Base-by-base conservation (phyloP, 2,329 filamentous ascomycete genomes). In the Capronia epimyces region DNA sequence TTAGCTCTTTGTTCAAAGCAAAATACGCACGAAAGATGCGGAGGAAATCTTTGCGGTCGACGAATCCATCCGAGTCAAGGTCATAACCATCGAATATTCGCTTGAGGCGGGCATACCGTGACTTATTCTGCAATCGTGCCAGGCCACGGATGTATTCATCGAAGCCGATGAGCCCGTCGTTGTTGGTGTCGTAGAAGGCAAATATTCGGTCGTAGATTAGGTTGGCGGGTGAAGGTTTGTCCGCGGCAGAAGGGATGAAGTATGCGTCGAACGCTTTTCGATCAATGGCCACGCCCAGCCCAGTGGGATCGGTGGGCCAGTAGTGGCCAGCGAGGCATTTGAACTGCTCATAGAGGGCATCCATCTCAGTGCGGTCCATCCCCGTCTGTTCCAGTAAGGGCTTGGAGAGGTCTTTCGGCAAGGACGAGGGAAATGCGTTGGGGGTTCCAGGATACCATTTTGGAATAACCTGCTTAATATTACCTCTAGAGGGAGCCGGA, bases 151-250 rank as follows among this genome's bases (percentile, higher is more conserved):
- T 72, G 64, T 96, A 98, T 66, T 98, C 93, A 43, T 88, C 79
- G 60, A 98, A 97, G 6, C 87, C 87, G 62, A 98, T 96, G 6
- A 95, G 74, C 18, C 86, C 87, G 65, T 98, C 89, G 36, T 82
- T 79, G 66, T 97, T 91, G 25, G 84, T 87, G 68, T 98, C 93
- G 67, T 96, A 98, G 67, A 96, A 96, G 44, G 87, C 82, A 69
- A 97, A 98, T 80, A 96, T 93, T 60, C 93, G 86, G 66, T 98
- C 91, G 64, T 95, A 93, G 52, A 98, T 87, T 12, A 95, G 79
- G 65, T 94, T 96, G 1, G 91, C 88, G 0, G 85, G 79, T 9
- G 86, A 82, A 49, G 89, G 84, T 25, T 84, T 80, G 51, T 82
- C 80, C n/a, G 85, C 86, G 12, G 86, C 87, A n/a, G 86, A 86